Evolutionary conservation across 139 green algal genomes (phyloP), one percentile per base, ranked within the genome.

Genomic region (Coccomyxa sp.): DNA sequence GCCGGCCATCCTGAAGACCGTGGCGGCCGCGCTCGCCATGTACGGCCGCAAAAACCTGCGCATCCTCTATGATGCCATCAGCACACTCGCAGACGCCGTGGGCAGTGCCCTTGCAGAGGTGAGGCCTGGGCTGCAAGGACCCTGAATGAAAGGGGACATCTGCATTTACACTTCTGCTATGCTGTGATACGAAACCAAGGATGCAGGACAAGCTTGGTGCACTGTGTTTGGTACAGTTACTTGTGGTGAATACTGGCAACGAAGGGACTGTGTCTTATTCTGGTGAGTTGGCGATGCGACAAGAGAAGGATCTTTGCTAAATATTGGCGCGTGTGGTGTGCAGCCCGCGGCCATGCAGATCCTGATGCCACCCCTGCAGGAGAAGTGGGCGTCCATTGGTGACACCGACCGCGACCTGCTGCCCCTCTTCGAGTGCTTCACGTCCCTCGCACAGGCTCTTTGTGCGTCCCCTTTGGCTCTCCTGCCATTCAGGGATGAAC

Each of bases 371-470:
- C 87, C 88, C 23, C 84, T 94, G 28, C 58, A 87, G 58, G 57
- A n/a, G 67, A 85, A 88, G 82, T 88, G 87, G 82, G 63, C 76
- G 79, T 57, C 77, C 68, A 75, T 90, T 17, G 45, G 71, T 0
- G 94, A 95, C 82, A 85, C 79, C 38, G 89, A 96, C 82, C 71
- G 83, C 0, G 94, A 97, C 58, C 83, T 97, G 59, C 89, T 95
- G 59, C 93, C 95, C 0, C 86, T 98, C 0, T 88, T 99, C 75
- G 95, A 98, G 87, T 98, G 92, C 88, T 84, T 98, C 1, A 91
- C 84, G 76, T 83, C 84, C 51, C 79, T 97, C 21, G 81, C 84
- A 15, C 51, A 84, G 17, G 81, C 81, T 13, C 59, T 93, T 59
- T 84, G 91, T 79, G 68, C 78, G 79, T 13, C 15, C 0, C 13